Evolutionary conservation across 306 rosid species (phyloP), one percentile per base, ranked within the genome.

Genomic region (Hippophae tibetana): DNA sequence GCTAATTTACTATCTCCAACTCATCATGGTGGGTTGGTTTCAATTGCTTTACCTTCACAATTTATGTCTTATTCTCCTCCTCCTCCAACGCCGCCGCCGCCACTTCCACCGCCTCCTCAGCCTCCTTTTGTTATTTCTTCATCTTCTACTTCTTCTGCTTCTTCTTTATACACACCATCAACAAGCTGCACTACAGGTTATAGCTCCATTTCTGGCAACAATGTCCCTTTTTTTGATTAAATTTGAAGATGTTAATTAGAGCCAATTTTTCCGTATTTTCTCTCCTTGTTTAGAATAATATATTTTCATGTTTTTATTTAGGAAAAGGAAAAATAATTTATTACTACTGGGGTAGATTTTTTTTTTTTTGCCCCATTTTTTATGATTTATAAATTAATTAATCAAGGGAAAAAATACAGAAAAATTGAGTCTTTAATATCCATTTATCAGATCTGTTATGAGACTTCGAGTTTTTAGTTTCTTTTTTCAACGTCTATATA

Each of bases 141-240:
- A 44, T 83, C 96, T 47, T 82, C 90, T 18, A 74, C 90, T 7
- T 77, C 90, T 0, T 53, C 82, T 60, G 48, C 79, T 41, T 78
- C 94, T 45, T 73, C 89, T 56, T 62, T 83, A 13, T 85, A 81
- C 77, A 83, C 83, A 5, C 70, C 83, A 2, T 59, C 84, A 44
- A 75, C 81, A 45, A 81, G 64, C 38, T 31, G 38, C 69, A 60
- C 90, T 12, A 72, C 84, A 49, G 82, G 85, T 69, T 86, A 73
- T 63, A 86, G 94, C 75, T 81, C 94, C 61, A 66, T 81, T 66
- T 72, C 89, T 9, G 80, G 78, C 51, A 81, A 83, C 45, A 82
- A 77, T 71, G 72, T 79, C 58, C 76, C 90, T 13, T 89, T 79
- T 72, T 85, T 84, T 72, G 80, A 73, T 78, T 84, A 18, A 56